phyloP scores from a whole-genome alignment of 2,329 filamentous ascomycete species.

The Alternaria solani region DNA sequence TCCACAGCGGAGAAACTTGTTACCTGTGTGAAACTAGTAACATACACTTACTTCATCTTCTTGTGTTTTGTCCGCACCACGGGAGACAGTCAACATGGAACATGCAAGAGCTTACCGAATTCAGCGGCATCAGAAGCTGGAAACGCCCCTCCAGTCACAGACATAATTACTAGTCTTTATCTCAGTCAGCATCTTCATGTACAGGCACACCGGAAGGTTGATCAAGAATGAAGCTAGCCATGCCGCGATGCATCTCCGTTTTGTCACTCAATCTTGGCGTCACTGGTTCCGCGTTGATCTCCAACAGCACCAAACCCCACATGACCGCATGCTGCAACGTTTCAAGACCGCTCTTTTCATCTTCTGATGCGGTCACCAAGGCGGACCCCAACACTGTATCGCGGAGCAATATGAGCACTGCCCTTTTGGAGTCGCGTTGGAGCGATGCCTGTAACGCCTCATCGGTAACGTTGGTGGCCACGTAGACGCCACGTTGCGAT shows the following conservation, averaged over 20 bases:
- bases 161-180: background rate
- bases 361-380: background rate
- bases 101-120: too few species aligned
- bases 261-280: background rate
- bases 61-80: too few species aligned
- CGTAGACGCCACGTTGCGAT: background rate
- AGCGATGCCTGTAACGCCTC: background rate
- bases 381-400: background rate
- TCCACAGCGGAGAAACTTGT: too few species aligned
- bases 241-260: background rate
- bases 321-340: background rate
- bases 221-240: background rate
- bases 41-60: too few species aligned
- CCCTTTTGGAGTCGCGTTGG: background rate
- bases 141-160: too few species aligned
- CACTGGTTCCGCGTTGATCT: background rate
- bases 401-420: background rate
- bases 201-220: background rate
- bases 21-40: too few species aligned
- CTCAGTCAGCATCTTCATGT: background rate
- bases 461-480: accelerated
- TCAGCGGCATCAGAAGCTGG: too few species aligned
- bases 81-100: too few species aligned
- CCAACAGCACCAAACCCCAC: background rate
- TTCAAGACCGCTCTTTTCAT: background rate